Percentiles rank a stretch among this genome's conserved stretches.
phyloP scores from a whole-genome alignment of 441 rosid species.

The Breynia disticha region DNA sequence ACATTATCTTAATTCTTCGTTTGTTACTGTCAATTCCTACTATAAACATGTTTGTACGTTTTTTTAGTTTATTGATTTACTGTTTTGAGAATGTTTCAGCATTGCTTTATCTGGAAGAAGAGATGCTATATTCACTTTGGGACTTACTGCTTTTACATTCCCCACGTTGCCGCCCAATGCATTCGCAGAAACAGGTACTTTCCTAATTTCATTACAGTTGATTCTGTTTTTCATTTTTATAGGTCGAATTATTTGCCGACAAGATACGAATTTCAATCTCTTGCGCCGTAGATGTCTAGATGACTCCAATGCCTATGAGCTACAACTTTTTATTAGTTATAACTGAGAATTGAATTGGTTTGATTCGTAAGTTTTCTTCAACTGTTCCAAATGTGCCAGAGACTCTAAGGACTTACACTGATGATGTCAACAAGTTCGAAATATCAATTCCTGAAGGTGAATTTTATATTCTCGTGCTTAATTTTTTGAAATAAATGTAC shows the following conservation, averaged over 20 bases:
- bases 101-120: constrained; percentile 32
- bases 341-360: background rate
- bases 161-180: constrained; percentile 35
- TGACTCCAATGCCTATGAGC: too few species aligned
- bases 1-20: too few species aligned
- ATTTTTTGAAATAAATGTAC: background rate
- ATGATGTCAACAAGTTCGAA: constrained; percentile 73
- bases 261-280: background rate
- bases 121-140: constrained; percentile 37
- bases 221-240: too few species aligned
- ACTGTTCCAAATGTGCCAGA: constrained; percentile 24
- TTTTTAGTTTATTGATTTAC: too few species aligned
- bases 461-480: background rate
- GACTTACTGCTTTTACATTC: constrained; percentile 34
- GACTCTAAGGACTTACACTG: constrained; percentile 50
- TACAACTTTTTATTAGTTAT: too few species aligned
- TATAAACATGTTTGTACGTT: too few species aligned
- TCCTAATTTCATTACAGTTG: background rate
- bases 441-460: constrained; percentile 78
- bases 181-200: constrained; percentile 40
- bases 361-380: background rate
- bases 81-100: too few species aligned
- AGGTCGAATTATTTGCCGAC: background rate
- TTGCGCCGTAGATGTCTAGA: too few species aligned
- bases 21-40: too few species aligned